Evolutionary conservation across 495 filamentous ascomycete species (phyloP), one percentile per base, ranked within the genome.

Genomic region (Xylaria curta): DNA sequence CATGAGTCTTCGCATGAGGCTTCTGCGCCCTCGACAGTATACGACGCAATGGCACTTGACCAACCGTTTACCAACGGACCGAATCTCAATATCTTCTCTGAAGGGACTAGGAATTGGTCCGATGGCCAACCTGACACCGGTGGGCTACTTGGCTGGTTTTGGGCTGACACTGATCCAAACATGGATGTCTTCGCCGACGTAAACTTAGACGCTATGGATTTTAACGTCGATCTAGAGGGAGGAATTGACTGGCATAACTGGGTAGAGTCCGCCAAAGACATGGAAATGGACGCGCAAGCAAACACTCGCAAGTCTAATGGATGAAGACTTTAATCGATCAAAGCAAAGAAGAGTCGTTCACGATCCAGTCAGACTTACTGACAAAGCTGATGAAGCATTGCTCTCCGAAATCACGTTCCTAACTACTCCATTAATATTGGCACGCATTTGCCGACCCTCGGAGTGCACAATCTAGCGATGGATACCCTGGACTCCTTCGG

Each of bases 241-340:
- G 80, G 83, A 10, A 71, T 86, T 24, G 78, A 87, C 68, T 87
- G 85, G 85, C 80, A 85, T 72, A 80, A 80, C 61, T 87, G 85
- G 85, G 77, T 87, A 49, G 81, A 83, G 33, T 82, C 81, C 71
- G 84, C 84, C 1, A 84, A 82, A 69, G 79, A 76, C 6, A 78
- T 84, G 72, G 79, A 80, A 70, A 73, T 66, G 70, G 42, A 66
- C 4, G 44, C 66, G 12, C 47, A 56, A 5, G 31, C 10, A 19
- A 66, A 33, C 9, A 47, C 44, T 33, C 46, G 6, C 7, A 49
- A 47, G 8, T 15, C 62, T 19, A 47, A 28, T 51, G 26, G 42
- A 17, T 65, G 42, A 65, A 7, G 9, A 12, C 44, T 21, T 38
- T 38, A 3, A 60, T 38, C 17, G n/a, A 38, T 38, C 24, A 59